Base-by-base conservation (phyloP, 2,329 filamentous ascomycete species). In the Aspergillus intermedius region DNA sequence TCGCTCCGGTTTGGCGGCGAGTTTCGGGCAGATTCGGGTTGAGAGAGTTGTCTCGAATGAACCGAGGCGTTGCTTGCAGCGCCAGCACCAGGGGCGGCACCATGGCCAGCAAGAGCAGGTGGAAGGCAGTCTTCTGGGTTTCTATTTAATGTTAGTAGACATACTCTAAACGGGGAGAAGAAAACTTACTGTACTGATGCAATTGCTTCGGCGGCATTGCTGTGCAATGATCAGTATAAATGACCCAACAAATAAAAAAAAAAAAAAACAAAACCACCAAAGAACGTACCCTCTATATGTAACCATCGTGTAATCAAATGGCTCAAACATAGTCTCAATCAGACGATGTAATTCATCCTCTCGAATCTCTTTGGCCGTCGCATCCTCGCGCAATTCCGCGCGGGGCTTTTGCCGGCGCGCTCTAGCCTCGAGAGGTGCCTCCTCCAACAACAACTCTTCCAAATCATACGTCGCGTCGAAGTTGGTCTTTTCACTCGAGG, bases 391-490 rank as follows among this genome's bases (percentile, higher is more conserved):
- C 64, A 98, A 74, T 56, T 88, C 85, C 56, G 95, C 91, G 54
- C 93, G 80, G 2, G 93, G 93, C 69, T 97, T 96, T 68, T 97
- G 93, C 63, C 91, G 84, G 58, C 93, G 81, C 45, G 93, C 90
- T 61, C 93, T 80, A 48, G 93, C 93, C 69, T 98, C 93, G 4
- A 98, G 74, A 1, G 93, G 93, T 10, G 93, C 93, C 66, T 98
- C 93, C 69, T 98, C 93, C 41, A 98, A 71, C 2, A 98, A 73
- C 17, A 98, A 70, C 67, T 98, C 93, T 65, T 98, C 93, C 45
- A 98, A 74, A 68, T 98, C 93, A 65, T 98, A 97, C 0, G 93
- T 98, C 4, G 93, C 93, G 69, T 98, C 93, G 58, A 98, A 98
- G 67, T 98, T 98, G 3, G 93, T 97, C 78, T 98, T 98, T 44